phyloP scores from a whole-genome alignment of 2,329 filamentous ascomycete species.

The Cladosporium sp. region DNA sequence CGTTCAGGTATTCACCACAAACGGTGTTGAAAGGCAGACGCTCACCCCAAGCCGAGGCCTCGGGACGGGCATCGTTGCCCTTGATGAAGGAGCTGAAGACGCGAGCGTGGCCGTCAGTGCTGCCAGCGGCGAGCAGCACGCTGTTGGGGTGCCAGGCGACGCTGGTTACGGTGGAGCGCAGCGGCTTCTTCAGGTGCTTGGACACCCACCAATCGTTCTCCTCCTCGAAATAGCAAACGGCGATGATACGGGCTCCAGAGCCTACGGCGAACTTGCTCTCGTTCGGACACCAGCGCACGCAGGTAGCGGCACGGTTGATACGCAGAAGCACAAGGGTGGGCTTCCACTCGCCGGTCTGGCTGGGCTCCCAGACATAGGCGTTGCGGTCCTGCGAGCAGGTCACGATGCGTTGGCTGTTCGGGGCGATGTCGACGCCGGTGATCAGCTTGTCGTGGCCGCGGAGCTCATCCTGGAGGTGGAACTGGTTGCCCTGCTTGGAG shows the following conservation, averaged over 20 bases:
- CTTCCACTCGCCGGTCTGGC: constrained; percentile 85
- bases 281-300: constrained; percentile 93
- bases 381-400: constrained; percentile 98
- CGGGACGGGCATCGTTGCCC: constrained; percentile 81
- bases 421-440: constrained; percentile 93
- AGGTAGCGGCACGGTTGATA: constrained; percentile 95
- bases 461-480: constrained; percentile 85
- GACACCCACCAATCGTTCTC: constrained; percentile 99
- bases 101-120: constrained; percentile 93
- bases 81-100: constrained; percentile 97
- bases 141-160: constrained; percentile 98
- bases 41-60: constrained; percentile 90
- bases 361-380: constrained; percentile 95
- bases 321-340: constrained; percentile 94
- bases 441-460: constrained; percentile 97
- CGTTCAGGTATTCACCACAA: constrained; percentile 93
- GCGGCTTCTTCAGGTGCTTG: constrained; percentile 98
- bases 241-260: constrained; percentile 91
- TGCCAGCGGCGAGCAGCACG: constrained; percentile 88
- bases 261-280: constrained; percentile 98
- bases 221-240: constrained; percentile 97
- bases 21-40: constrained; percentile 96
- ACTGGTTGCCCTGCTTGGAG: constrained; percentile 68
- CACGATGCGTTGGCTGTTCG: constrained; percentile 86
- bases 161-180: constrained; percentile 93